Evolutionary conservation across 371 early-diverging fungal genomes (phyloP), one percentile per base, ranked within the genome.

Genomic region (Rhizomucor pusillus): DNA sequence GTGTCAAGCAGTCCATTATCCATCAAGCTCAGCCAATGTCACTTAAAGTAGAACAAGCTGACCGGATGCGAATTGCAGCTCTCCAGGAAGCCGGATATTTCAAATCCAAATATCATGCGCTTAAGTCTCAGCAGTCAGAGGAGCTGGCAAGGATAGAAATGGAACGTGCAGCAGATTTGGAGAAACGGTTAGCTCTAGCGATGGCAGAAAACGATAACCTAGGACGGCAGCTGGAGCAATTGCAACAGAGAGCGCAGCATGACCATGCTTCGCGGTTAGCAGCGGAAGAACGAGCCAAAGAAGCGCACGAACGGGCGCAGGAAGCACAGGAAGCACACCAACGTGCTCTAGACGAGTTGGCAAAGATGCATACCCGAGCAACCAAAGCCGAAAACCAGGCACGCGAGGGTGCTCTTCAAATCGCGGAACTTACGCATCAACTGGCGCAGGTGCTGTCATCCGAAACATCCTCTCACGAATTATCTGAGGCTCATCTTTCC

Each of bases 71-170:
- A 33, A 67, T 71, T 1, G 79, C 76, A 2, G 83, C 83, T 1
- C 62, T 82, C n/a, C 83, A 82, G 52, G 83, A 82, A 51, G 80
- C 83, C 0, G 79, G 76, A 0, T 82, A 82, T 55, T 71, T 79
- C 48, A 80, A 80, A 52, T 74, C 79, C 14, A 82, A 82, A 43
- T 66, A 70, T 44, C 51, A 45, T 25, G 63, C 63, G 54, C 22
- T 72, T 56, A 44, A 74, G 63, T n/a, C 54, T 52, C 63, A 50
- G 48, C 48, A 75, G 54, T 60, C 47, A 11, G 55, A 54, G 13
- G 77, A 74, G 10, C 11, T 60, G 2, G 52, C 58, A 5, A 24
- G 18, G 12, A 59, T 77, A 3, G 79, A 79, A 44, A 56, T 56
- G 7, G 71, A 77, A 11, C 68, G 83, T 7, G 71, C 72, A 5